These are phyloP conservation scores for Auricularia sp. DNA, from an alignment of 768 basidiomycete species.

Conservation along the genomic window DNA sequence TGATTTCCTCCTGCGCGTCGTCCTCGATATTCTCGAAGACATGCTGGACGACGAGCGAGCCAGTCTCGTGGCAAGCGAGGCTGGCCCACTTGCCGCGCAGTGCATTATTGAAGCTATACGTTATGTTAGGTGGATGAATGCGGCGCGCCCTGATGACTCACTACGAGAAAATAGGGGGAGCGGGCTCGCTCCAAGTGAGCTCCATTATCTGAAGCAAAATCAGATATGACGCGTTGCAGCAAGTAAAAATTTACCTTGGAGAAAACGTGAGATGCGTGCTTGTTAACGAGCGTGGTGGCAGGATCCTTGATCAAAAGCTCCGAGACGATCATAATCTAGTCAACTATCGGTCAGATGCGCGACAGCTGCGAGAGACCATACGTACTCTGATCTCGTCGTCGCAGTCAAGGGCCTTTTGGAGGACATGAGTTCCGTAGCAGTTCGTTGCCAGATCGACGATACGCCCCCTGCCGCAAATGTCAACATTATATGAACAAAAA, in stretches of 20 bases:
- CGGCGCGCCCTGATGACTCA: constrained; percentile 50
- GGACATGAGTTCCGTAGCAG: constrained; percentile 81
- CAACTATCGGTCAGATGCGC: not conserved
- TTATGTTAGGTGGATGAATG: constrained; percentile 1
- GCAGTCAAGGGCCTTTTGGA: constrained; percentile 84
- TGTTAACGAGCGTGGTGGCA: constrained; percentile 77
- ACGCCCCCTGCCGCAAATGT: constrained; percentile 43
- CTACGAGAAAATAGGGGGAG: constrained; percentile 83
- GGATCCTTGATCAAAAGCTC: constrained; percentile 79
- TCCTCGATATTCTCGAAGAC: constrained; percentile 81
- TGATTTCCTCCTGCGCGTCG: constrained; percentile 73
- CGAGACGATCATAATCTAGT: constrained; percentile 58
- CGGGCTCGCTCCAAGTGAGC: constrained; percentile 75
- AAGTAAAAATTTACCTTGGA: constrained; percentile 38
- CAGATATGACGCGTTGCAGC: constrained; percentile 24
- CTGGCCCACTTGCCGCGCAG: constrained; percentile 84
- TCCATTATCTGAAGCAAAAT: constrained; percentile 64
- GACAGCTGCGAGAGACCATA: not conserved
- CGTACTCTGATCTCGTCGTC: constrained; percentile 66
- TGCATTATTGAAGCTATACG: constrained; percentile 68
- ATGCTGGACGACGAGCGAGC: constrained; percentile 82
- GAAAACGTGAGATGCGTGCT: constrained; percentile 88
- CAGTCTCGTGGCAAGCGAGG: constrained; percentile 83
- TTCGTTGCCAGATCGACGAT: constrained; percentile 82
- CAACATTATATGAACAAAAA: not conserved